Evolutionary conservation across 805 yeast genomes (phyloP).

Genomic region (Ogataea chonburiensis): DNA sequence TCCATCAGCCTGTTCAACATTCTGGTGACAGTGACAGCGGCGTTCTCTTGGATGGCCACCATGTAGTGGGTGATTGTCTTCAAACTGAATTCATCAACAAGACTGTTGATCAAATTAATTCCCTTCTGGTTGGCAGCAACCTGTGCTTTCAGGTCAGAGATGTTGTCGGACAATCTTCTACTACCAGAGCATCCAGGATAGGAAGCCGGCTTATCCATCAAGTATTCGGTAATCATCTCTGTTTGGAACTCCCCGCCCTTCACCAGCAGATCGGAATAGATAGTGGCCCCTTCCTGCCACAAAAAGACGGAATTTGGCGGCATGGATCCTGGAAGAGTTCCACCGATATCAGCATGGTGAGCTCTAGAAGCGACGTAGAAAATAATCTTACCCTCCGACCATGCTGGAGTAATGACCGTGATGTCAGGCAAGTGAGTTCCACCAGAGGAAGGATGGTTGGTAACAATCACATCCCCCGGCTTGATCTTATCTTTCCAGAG

Average conservation of each 20-base stretch:
- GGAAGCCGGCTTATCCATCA: slow-evolving; percentile 73
- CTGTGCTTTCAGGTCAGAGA: slow-evolving; percentile 83
- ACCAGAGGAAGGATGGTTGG: slow-evolving; percentile 44
- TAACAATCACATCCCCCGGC: slow-evolving; percentile 71
- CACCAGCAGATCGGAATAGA: slow-evolving; percentile 52
- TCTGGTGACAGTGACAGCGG: slow-evolving; percentile 63
- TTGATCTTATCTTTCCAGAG: slow-evolving; percentile 62
- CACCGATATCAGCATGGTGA: slow-evolving; percentile 63
- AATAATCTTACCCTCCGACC: slow-evolving; percentile 42
- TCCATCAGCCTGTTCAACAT: slow-evolving; percentile 46
- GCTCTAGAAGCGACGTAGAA: slow-evolving; percentile 59
- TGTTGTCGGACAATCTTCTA: slow-evolving; percentile 76
- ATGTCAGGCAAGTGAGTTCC: slow-evolving; percentile 51
- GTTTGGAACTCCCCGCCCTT: slow-evolving; percentile 46
- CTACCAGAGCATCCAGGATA: slow-evolving; percentile 89
- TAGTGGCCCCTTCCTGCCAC: slow-evolving; percentile 56
- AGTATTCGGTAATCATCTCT: slow-evolving; percentile 46
- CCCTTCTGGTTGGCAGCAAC: slow-evolving; percentile 89
- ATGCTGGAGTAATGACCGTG: slow-evolving; percentile 57
- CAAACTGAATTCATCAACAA: slow-evolving; percentile 63
- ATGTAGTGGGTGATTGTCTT: slow-evolving; percentile 66
- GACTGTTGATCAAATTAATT: slow-evolving; percentile 55
- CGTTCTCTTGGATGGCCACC: slow-evolving; percentile 79
- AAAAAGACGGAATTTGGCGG: slow-evolving; percentile 76
- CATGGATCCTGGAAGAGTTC: slow-evolving; percentile 70